phyloP scores from a whole-genome alignment of 441 rosid genomes.

The Populus trichocarpa region DNA sequence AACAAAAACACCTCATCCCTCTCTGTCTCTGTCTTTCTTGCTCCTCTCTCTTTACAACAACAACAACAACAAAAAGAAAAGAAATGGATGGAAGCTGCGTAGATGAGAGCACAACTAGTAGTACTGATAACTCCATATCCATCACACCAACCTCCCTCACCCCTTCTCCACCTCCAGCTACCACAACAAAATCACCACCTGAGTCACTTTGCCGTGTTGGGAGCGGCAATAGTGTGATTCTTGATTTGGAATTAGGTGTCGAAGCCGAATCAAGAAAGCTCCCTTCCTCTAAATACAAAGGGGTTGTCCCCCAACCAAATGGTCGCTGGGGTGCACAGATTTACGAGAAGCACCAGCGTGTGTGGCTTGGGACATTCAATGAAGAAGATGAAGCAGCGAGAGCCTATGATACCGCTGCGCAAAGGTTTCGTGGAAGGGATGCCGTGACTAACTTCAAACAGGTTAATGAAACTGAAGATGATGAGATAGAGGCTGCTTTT shows the following conservation, averaged over 20 bases:
- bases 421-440: conserved; percentile 83
- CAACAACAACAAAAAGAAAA: neutral
- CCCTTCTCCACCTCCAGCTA: conserved; percentile 4
- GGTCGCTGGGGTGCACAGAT: conserved; percentile 99
- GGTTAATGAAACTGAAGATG: conserved; percentile 25
- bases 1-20: neutral
- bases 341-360: conserved; percentile 92
- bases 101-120: conserved; percentile 59
- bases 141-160: conserved; percentile 12
- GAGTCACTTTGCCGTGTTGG: conserved; percentile 44
- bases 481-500: conserved; percentile 50
- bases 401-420: conserved; percentile 82
- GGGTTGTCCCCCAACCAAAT: conserved; percentile 95
- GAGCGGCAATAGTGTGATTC: conserved; percentile 66
- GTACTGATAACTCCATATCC: conserved; percentile 34
- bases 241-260: conserved; percentile 62
- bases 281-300: conserved; percentile 87
- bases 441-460: conserved; percentile 76
- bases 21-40: neutral
- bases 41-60: conserved; percentile 1
- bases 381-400: conserved; percentile 82
- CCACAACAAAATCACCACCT: conserved; percentile 5
- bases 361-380: conserved; percentile 95
- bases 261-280: conserved; percentile 93
- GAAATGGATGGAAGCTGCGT: conserved; percentile 63